These are phyloP conservation scores for Globomyces pollinis-pini DNA, from an alignment of 192 early-diverging fungal genomes.

Conservation along the genomic window DNA sequence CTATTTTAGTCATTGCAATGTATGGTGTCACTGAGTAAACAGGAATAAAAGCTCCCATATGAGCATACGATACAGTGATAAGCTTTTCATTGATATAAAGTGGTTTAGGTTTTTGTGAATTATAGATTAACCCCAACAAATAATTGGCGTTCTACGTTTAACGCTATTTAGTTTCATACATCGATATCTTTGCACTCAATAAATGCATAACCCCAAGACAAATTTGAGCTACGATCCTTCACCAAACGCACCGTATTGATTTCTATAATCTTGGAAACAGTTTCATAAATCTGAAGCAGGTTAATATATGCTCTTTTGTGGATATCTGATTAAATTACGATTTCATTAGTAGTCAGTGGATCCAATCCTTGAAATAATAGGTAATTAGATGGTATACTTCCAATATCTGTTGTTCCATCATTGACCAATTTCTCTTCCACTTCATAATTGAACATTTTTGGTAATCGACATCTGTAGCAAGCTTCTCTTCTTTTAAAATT, in stretches of 20 bases:
- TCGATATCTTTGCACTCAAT: neutral
- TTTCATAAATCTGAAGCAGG: neutral
- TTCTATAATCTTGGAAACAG: neutral
- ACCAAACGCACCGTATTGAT: neutral
- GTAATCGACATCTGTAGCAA: neutral
- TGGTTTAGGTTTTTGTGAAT: neutral
- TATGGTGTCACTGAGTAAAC: neutral
- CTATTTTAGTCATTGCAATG: neutral
- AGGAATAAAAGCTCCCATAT: neutral
- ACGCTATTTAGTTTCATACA: neutral
- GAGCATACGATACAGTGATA: neutral
- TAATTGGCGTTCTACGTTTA: neutral
- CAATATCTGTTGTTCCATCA: slow-evolving; percentile 1
- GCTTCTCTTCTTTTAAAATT: slow-evolving; percentile 1
- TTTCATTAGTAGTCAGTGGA: neutral
- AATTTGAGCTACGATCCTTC: neutral
- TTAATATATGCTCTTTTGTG: no score
- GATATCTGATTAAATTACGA: neutral
- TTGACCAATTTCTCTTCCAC: neutral
- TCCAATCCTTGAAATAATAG: slow-evolving; percentile 3
- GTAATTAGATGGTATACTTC: neutral
- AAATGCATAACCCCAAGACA: slow-evolving; percentile 4
- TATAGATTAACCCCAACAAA: neutral
- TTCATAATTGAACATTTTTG: neutral
- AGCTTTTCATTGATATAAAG: neutral